Conservation (phyloP, 1,284 basidiomycete species). For the Cryptococcus depauperatus region DNA sequence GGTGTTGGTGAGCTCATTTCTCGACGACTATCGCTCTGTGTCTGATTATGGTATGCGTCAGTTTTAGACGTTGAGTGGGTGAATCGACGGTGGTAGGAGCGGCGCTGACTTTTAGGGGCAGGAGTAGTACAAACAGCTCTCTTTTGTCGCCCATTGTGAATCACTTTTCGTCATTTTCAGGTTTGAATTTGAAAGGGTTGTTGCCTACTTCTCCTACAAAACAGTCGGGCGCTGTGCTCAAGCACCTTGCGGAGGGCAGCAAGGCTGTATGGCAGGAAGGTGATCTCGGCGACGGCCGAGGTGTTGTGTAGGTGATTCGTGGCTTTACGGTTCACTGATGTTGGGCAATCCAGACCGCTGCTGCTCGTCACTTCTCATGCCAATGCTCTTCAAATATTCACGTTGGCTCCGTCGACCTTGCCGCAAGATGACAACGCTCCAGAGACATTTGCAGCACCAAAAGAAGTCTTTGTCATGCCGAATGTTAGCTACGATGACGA, state of each 20-base stretch:
- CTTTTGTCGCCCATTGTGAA: constrained; percentile 26
- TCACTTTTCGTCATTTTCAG: constrained; percentile 14
- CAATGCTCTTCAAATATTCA: constrained; percentile 31
- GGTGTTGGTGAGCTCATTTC: neutral
- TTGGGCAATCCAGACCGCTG: constrained; percentile 16
- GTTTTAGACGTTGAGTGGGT: too few relatives aligned
- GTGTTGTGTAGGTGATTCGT: constrained; percentile 11
- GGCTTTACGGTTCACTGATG: neutral
- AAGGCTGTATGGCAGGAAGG: constrained; percentile 27
- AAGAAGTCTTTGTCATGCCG: constrained; percentile 28
- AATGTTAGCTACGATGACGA: constrained; percentile 17
- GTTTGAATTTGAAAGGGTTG: constrained; percentile 23
- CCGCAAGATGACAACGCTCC: constrained; percentile 30
- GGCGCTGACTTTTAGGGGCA: too few relatives aligned
- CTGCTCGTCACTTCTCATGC: constrained; percentile 21
- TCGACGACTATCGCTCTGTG: too few relatives aligned
- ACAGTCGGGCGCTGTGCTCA: neutral
- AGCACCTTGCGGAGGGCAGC: too few relatives aligned
- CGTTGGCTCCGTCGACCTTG: constrained; percentile 13
- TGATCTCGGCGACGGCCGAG: constrained; percentile 25
- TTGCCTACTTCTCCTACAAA: constrained; percentile 17
- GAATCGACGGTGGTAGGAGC: too few relatives aligned
- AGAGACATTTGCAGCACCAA: constrained; percentile 28
- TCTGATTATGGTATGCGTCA: neutral
- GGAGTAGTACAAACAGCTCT: too few relatives aligned